Evolutionary conservation across 495 filamentous ascomycete genomes (phyloP).

Genomic region (Annulohypoxylon maeteangense): DNA sequence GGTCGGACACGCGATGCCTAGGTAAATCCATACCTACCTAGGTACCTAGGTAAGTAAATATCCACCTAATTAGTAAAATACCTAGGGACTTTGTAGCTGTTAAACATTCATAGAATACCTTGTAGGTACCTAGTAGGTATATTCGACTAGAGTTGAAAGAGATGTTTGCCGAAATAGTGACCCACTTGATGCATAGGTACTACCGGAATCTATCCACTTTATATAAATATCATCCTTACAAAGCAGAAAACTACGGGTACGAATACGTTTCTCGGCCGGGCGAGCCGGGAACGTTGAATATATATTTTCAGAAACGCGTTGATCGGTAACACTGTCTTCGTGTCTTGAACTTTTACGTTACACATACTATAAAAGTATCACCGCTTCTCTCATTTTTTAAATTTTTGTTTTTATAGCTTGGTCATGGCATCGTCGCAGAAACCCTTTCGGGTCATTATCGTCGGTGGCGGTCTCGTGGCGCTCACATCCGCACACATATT

Average conservation of each 20-base stretch:
- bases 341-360: background rate
- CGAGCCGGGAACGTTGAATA: background rate
- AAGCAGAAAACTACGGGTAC: no score
- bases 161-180: background rate
- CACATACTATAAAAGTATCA: no score
- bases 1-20: no score
- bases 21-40: no score
- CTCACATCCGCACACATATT: conserved; percentile 63
- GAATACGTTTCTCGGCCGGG: background rate
- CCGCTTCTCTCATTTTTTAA: background rate
- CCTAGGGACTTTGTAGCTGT: no score
- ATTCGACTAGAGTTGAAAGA: background rate
- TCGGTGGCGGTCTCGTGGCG: conserved; percentile 63
- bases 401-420: background rate
- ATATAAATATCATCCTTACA: background rate
- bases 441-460: conserved; percentile 63
- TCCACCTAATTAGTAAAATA: background rate
- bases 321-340: background rate
- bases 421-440: conserved; percentile 19
- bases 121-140: background rate
- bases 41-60: no score
- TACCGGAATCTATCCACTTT: background rate
- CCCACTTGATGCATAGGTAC: background rate
- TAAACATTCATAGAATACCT: no score
- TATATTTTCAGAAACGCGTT: background rate